A percentile compares a stretch with the other conserved stretches of the same genome.
Conservation (phyloP, 2,329 filamentous ascomycete species). For the Nemania sp. region DNA sequence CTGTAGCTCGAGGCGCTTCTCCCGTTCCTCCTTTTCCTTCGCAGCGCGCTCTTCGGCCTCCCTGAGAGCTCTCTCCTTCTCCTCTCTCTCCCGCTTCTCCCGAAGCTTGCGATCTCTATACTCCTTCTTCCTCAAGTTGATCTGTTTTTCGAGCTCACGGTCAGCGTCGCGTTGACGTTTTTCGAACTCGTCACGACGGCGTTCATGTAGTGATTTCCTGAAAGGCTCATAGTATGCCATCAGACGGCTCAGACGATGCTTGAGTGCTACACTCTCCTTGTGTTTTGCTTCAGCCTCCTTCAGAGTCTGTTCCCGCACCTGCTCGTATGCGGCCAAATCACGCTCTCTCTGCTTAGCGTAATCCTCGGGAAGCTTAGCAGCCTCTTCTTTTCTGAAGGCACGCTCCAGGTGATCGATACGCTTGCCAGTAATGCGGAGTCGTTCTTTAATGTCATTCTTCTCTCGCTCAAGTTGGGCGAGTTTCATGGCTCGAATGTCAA, state of each 20-base stretch:
- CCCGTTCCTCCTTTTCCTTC: constrained; percentile 88
- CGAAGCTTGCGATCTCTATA: constrained; percentile 83
- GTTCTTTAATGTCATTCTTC: constrained; percentile 95
- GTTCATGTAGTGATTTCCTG: constrained; percentile 83
- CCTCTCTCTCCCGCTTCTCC: constrained; percentile 87
- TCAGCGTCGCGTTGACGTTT: constrained; percentile 91
- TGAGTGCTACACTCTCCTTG: constrained; percentile 90
- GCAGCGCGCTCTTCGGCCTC: constrained; percentile 89
- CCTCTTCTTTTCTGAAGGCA: constrained; percentile 94
- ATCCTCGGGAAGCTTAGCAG: constrained; percentile 89
- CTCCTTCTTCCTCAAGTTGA: constrained; percentile 87
- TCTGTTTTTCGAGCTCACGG: constrained; percentile 92
- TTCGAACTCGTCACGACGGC: constrained; percentile 95
- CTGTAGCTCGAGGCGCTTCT: constrained; percentile 82
- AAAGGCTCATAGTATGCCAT: constrained; percentile 88
- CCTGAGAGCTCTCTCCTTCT: constrained; percentile 78
- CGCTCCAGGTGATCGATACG: constrained; percentile 97
- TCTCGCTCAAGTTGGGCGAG: constrained; percentile 95
- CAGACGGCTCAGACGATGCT: constrained; percentile 88
- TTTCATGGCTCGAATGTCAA: constrained; percentile 96
- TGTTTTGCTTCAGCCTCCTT: constrained; percentile 87
- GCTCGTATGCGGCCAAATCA: constrained; percentile 85
- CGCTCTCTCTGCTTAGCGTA: constrained; percentile 84
- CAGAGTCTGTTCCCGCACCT: constrained; percentile 80
- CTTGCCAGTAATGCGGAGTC: constrained; percentile 91